Evolutionary conservation across 345 rosid genomes (phyloP).

Genomic region (Arabis alpina): DNA sequence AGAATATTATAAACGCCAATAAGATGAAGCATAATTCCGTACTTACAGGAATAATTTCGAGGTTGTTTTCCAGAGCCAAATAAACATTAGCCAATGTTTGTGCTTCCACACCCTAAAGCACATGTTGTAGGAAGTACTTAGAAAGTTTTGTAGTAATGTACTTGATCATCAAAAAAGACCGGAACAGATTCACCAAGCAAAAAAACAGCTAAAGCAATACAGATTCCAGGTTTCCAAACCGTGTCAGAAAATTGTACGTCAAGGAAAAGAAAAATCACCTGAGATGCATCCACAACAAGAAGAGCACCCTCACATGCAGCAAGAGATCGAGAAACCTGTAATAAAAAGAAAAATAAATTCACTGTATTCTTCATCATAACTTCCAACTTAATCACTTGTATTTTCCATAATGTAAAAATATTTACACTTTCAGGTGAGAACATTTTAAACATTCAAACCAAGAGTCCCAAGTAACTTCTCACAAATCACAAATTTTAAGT

Average conservation of each 20-base stretch:
- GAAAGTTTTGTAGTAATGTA: constrained; percentile 13
- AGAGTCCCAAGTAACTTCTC: constrained; percentile 15
- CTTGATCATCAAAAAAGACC: neutral
- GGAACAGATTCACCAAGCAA: constrained; percentile 27
- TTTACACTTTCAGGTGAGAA: neutral
- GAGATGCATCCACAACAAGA: constrained; percentile 98
- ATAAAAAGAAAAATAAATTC: neutral
- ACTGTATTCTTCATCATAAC: constrained; percentile 19
- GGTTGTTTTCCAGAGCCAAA: constrained; percentile 93
- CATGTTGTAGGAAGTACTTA: constrained; percentile 25
- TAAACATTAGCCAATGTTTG: constrained; percentile 96
- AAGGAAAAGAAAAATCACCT: constrained; percentile 52
- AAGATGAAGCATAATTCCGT: constrained; percentile 26
- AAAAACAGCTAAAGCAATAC: constrained; percentile 15
- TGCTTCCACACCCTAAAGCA: constrained; percentile 91
- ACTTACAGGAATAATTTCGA: constrained; percentile 96
- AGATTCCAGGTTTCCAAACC: constrained; percentile 11
- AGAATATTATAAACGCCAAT: neutral
- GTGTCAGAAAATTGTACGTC: constrained; percentile 8
- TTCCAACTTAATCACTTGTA: neutral
- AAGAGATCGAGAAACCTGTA: constrained; percentile 95
- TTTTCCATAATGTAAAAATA: neutral
- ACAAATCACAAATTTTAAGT: neutral
- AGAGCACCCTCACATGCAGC: constrained; percentile 99
- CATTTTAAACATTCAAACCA: neutral